Evolutionary conservation across 129 eudicot genomes (phyloP).

Genomic region (Flaveria ramosissima): DNA sequence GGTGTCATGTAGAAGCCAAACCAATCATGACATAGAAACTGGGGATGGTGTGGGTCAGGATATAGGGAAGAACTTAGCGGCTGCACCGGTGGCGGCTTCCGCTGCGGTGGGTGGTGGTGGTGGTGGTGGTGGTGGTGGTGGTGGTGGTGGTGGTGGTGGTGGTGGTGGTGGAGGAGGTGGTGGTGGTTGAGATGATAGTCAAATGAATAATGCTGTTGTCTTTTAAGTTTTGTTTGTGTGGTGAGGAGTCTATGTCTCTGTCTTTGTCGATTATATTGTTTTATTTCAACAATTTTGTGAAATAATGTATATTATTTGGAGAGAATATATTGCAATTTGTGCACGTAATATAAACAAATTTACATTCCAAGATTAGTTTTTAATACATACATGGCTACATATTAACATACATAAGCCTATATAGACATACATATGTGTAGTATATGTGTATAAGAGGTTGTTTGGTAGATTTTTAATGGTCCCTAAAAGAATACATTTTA

Average conservation of each 20-base stretch:
- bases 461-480: no score
- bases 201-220: constrained; percentile 15
- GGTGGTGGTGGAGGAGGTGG: no score
- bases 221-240: constrained; percentile 24
- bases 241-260: constrained; percentile 20
- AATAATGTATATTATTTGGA: constrained; percentile 1
- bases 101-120: background rate
- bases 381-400: no score
- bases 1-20: constrained; percentile 19
- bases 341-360: background rate
- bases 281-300: constrained; percentile 16
- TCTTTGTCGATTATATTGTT: constrained; percentile 32
- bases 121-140: constrained; percentile 4
- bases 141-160: constrained; percentile 2
- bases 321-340: constrained; percentile 11
- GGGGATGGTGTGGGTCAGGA: background rate
- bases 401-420: no score
- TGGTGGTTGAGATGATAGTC: constrained; percentile 19
- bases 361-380: background rate
- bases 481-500: no score
- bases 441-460: no score
- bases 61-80: constrained; percentile 17
- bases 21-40: constrained; percentile 20
- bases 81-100: background rate
- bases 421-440: no score